These are phyloP conservation scores for Coemansia sp. DNA, from an alignment of 192 early-diverging fungal genomes.

Conservation along the genomic window DNA sequence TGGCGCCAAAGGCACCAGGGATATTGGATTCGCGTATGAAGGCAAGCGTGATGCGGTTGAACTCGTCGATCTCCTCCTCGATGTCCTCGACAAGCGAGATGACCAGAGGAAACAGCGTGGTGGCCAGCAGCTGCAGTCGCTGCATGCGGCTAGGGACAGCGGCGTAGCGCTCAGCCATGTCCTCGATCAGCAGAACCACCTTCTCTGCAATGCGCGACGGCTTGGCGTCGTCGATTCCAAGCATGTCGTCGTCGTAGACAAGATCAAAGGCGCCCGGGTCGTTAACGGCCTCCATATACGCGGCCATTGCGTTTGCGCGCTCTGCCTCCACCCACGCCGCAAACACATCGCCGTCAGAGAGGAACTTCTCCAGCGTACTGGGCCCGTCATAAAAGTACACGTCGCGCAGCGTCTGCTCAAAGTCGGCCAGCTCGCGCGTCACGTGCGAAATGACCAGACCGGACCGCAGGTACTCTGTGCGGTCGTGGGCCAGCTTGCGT, in stretches of 20 bases:
- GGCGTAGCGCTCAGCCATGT: slow-evolving; percentile 63
- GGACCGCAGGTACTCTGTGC: slow-evolving; percentile 53
- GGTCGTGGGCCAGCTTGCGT: slow-evolving; percentile 60
- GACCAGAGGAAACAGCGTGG: slow-evolving; percentile 65
- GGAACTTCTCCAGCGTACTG: slow-evolving; percentile 54
- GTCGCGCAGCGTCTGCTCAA: slow-evolving; percentile 68
- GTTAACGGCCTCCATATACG: slow-evolving; percentile 64
- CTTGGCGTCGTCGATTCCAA: slow-evolving; percentile 55
- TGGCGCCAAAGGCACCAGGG: slow-evolving; percentile 1
- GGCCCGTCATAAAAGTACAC: slow-evolving; percentile 56
- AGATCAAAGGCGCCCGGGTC: slow-evolving; percentile 65
- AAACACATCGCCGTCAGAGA: slow-evolving; percentile 59
- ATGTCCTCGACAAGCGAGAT: slow-evolving; percentile 56
- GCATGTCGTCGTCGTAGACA: slow-evolving; percentile 53
- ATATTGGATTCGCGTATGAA: slow-evolving; percentile 38
- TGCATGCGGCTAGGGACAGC: slow-evolving; percentile 61
- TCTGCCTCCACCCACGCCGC: slow-evolving; percentile 71
- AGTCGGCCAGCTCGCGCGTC: slow-evolving; percentile 62
- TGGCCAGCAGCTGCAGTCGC: slow-evolving; percentile 58
- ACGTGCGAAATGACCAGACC: slow-evolving; percentile 67
- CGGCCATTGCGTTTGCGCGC: slow-evolving; percentile 58
- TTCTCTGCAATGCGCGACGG: slow-evolving; percentile 64
- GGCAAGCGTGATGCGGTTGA: slow-evolving; percentile 51
- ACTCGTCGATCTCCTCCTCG: slow-evolving; percentile 50
- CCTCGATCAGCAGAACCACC: slow-evolving; percentile 62